Percentiles rank a stretch among this genome's conserved stretches.
Evolutionary conservation across 106 monocot species (phyloP).

Genomic region (Phalaenopsis equestris): DNA sequence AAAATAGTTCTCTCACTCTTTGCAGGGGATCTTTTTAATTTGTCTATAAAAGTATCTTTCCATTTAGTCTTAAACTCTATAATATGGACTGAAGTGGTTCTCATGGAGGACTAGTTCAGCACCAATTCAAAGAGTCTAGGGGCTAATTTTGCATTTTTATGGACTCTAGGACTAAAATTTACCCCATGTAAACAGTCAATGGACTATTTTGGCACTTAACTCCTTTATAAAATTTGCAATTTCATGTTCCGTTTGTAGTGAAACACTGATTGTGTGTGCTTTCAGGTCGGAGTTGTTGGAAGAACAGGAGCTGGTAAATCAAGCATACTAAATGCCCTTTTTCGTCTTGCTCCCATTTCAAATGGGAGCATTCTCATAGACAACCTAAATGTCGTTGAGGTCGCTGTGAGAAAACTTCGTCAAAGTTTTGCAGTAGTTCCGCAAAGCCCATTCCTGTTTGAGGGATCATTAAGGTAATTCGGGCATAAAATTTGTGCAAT

Average conservation of each 20-base stretch:
- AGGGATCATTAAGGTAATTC: slow-evolving; percentile 78
- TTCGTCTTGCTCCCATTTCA: slow-evolving; percentile 71
- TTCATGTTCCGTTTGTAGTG: neutral
- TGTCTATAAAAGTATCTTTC: too few species aligned
- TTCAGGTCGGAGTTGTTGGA: slow-evolving; percentile 91
- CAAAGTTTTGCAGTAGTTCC: slow-evolving; percentile 78
- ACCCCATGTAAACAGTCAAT: too few species aligned
- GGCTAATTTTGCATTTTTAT: too few species aligned
- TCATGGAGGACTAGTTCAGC: too few species aligned
- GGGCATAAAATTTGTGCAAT: neutral
- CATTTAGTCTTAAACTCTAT: too few species aligned
- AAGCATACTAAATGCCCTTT: slow-evolving; percentile 92
- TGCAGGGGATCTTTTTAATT: too few species aligned
- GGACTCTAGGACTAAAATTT: too few species aligned
- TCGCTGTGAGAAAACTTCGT: slow-evolving; percentile 73
- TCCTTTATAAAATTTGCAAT: neutral
- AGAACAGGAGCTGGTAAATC: slow-evolving; percentile 98
- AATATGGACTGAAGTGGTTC: too few species aligned
- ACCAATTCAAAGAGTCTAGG: too few species aligned
- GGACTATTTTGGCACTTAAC: too few species aligned
- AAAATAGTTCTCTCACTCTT: too few species aligned
- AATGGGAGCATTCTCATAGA: slow-evolving; percentile 75
- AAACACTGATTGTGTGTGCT: neutral
- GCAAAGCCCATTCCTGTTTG: slow-evolving; percentile 88
- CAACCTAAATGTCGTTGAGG: slow-evolving; percentile 46